Percentiles rank a stretch among this genome's conserved stretches.
Conservation (phyloP, 2,329 filamentous ascomycete genomes). For the Colletotrichum horii region DNA sequence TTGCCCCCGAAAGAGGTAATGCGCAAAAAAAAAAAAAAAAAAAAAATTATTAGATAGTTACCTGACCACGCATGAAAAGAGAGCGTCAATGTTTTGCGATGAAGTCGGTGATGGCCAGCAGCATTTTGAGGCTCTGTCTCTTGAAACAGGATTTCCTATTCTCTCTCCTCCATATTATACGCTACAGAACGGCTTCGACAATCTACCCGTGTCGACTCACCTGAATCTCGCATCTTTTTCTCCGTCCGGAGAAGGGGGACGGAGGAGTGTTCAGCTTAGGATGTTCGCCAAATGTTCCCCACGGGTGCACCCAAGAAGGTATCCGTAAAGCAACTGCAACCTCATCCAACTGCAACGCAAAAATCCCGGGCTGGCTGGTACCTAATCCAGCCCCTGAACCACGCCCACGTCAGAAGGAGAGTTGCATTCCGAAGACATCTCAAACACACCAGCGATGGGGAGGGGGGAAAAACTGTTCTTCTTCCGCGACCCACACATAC, state of each 20-base stretch:
- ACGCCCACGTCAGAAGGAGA: not conserved
- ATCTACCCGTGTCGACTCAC: conserved; percentile 20
- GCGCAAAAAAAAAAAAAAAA: too few relatives aligned
- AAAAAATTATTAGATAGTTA: not conserved
- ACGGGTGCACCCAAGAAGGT: not conserved
- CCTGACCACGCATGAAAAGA: not conserved
- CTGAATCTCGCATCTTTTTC: conserved; percentile 19
- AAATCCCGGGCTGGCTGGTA: not conserved
- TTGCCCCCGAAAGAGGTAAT: not conserved
- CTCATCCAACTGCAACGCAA: not conserved
- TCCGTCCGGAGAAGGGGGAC: not conserved
- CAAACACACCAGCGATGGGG: not conserved
- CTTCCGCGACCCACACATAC: not conserved
- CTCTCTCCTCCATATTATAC: not conserved
- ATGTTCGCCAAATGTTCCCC: conserved; percentile 7
- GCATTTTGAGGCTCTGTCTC: not conserved
- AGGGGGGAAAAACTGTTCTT: not conserved
- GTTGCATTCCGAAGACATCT: not conserved
- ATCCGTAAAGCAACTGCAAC: not conserved
- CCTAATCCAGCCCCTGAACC: not conserved
- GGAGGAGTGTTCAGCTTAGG: not conserved
- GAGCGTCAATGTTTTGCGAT: not conserved
- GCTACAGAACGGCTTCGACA: conserved; percentile 5
- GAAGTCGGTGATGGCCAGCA: not conserved
- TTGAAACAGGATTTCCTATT: not conserved